Percentiles rank a stretch among this genome's conserved stretches.
Conservation (phyloP, 129 eudicot species). For the Cynara cardunculus region DNA sequence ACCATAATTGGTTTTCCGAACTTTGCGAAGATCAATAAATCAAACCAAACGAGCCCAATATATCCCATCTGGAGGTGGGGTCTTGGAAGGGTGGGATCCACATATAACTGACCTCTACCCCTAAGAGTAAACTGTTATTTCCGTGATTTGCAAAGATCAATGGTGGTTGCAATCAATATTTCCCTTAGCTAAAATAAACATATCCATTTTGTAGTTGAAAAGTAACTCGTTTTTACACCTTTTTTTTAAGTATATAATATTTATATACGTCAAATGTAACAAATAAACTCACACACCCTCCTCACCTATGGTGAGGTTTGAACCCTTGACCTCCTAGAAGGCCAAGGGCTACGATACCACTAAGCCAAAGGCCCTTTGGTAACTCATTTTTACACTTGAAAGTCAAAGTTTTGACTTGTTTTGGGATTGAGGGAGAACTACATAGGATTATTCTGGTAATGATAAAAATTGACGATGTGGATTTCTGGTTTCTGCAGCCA, state of each 20-base stretch:
- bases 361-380: no score
- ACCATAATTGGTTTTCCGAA: background rate
- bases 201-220: background rate
- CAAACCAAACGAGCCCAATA: background rate
- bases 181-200: background rate
- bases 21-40: background rate
- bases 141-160: background rate
- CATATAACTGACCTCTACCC: no score
- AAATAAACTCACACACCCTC: no score
- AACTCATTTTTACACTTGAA: background rate
- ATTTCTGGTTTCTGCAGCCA: constrained; percentile 38
- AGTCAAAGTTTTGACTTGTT: background rate
- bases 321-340: no score
- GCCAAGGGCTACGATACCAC: no score
- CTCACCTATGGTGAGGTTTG: no score
- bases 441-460: background rate
- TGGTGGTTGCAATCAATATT: background rate
- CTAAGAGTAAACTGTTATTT: background rate
- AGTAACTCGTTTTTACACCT: background rate
- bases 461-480: background rate
- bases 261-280: no score
- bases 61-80: no score
- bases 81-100: no score
- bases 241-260: no score
- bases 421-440: background rate